Conservation (phyloP, 176 grass and related monocot species). For the Triticum aestivum region IWGSC_CS_RefSeq_v2.1 NC_057800.1:606897833-606898332, state of each 20-base stretch:
- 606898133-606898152: too few species aligned
- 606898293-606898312: not conserved
- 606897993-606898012: conserved; percentile 15
- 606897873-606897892: not conserved
- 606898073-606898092: conserved; percentile 27
- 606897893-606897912: not conserved
- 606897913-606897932: not conserved
- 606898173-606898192: too few species aligned
- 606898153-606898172: too few species aligned
- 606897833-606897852: not conserved
- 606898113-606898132: not conserved
- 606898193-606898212: too few species aligned
- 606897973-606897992: too few species aligned
- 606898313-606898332: not conserved
- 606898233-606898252: too few species aligned
- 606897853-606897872: not conserved
- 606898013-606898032: not conserved
- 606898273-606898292: not conserved
- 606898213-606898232: too few species aligned
- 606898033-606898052: not conserved
- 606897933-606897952: not conserved
- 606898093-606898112: not conserved
- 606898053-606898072: conserved; percentile 31
- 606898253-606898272: too few species aligned
- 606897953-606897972: not conserved